Conservation (phyloP, 1,284 basidiomycete genomes). For the Boletus chippewaensis region DNA sequence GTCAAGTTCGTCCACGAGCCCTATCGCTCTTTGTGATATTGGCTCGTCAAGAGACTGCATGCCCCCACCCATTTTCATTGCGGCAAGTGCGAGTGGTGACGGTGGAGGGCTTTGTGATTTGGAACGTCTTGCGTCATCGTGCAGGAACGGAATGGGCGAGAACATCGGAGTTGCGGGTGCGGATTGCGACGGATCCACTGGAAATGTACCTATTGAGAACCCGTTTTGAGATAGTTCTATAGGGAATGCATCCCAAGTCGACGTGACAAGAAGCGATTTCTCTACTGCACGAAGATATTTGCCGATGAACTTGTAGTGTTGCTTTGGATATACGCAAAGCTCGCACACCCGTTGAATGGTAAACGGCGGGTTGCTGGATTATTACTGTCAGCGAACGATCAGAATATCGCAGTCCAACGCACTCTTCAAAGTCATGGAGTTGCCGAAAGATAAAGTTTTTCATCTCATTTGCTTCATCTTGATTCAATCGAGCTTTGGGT, state of each 20-base stretch:
- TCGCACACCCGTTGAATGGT: slow-evolving; percentile 91
- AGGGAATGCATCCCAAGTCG: slow-evolving; percentile 67
- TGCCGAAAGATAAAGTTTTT: slow-evolving; percentile 56
- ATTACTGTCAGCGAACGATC: slow-evolving; percentile 10
- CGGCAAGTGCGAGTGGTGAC: slow-evolving; percentile 54
- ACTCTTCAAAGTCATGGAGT: slow-evolving; percentile 77
- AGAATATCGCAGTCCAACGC: slow-evolving; percentile 26
- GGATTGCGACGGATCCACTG: slow-evolving; percentile 41
- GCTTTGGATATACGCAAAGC: slow-evolving; percentile 65
- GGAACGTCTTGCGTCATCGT: slow-evolving; percentile 68
- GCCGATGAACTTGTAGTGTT: slow-evolving; percentile 72
- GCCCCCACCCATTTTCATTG: slow-evolving; percentile 28
- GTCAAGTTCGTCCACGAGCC: slow-evolving; percentile 76
- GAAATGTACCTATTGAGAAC: slow-evolving; percentile 37
- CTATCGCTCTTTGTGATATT: slow-evolving; percentile 48
- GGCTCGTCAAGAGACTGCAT: slow-evolving; percentile 30
- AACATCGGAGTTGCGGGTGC: slow-evolving; percentile 72
- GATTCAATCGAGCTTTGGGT: slow-evolving; percentile 56
- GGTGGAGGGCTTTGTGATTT: slow-evolving; percentile 70
- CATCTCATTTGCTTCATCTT: slow-evolving; percentile 56
- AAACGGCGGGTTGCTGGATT: slow-evolving; percentile 68
- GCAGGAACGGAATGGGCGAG: slow-evolving; percentile 78
- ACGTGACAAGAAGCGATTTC: slow-evolving; percentile 81
- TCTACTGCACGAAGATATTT: slow-evolving; percentile 91
- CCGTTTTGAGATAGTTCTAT: slow-evolving; percentile 41